Evolutionary conservation across 176 grass and related monocot genomes (phyloP).

Genomic region (Raddia guianensis): DNA sequence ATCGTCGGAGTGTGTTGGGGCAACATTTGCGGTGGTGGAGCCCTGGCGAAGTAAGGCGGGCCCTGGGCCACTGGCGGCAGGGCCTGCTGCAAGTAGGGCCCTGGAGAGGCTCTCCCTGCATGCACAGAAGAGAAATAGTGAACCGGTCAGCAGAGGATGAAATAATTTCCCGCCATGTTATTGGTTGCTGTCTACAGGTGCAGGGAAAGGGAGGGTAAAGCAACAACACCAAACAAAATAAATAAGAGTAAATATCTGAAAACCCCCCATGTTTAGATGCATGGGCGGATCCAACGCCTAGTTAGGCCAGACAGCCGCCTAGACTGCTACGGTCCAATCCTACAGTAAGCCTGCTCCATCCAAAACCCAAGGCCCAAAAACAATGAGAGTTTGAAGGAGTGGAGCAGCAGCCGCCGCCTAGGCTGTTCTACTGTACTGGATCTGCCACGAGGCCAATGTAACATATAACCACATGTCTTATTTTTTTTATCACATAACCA

Average conservation of each 20-base stretch:
- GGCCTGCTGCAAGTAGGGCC: slow-evolving; percentile 49
- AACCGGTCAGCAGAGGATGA: background rate
- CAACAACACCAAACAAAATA: background rate
- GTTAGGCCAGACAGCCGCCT: too few species aligned
- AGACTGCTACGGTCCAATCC: too few species aligned
- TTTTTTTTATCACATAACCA: too few species aligned
- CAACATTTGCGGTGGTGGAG: slow-evolving; percentile 49
- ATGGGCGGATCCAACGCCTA: too few species aligned
- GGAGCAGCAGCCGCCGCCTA: too few species aligned
- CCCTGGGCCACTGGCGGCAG: slow-evolving; percentile 37
- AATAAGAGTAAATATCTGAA: background rate
- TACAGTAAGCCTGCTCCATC: too few species aligned
- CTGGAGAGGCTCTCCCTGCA: slow-evolving; percentile 43
- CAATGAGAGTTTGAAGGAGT: too few species aligned
- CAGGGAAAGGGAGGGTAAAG: slow-evolving; percentile 5
- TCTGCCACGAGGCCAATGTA: too few species aligned
- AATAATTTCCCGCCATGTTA: slow-evolving; percentile 26
- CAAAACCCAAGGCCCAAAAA: too few species aligned
- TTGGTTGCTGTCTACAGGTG: background rate
- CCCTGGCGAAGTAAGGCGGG: slow-evolving; percentile 44
- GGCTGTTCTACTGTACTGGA: too few species aligned
- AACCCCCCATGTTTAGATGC: too few species aligned
- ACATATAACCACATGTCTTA: too few species aligned
- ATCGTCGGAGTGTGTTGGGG: slow-evolving; percentile 26
- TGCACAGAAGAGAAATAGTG: background rate